Percentiles rank a stretch among this genome's conserved stretches.
Conservation (phyloP, 1,284 basidiomycete genomes). For the Phaffia rhodozyma region DNA sequence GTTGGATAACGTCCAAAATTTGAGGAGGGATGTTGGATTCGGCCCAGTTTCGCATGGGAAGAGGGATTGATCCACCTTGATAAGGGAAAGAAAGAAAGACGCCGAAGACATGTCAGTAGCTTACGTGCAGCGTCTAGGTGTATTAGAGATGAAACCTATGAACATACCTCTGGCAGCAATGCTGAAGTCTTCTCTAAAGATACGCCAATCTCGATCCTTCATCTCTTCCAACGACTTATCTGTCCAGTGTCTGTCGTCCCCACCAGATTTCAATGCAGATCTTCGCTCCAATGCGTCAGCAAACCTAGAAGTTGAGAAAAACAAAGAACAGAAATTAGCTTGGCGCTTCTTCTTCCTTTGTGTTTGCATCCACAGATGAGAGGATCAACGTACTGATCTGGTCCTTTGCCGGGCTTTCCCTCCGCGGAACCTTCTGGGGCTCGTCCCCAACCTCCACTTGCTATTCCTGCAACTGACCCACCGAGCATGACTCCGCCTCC, state of each 20-base stretch:
- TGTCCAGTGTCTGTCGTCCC: constrained; percentile 92
- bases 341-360: neutral
- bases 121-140: neutral
- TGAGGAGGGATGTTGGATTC: constrained; percentile 71
- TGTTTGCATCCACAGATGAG: neutral
- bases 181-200: constrained; percentile 96
- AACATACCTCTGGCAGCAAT: constrained; percentile 74
- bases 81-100: constrained; percentile 5
- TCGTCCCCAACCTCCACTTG: constrained; percentile 49
- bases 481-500: constrained; percentile 79
- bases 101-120: neutral
- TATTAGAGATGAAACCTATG: neutral
- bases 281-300: constrained; percentile 70
- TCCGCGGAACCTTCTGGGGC: constrained; percentile 25
- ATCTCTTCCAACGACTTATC: constrained; percentile 89
- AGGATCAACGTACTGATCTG: constrained; percentile 29
- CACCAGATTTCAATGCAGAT: constrained; percentile 62
- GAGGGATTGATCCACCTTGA: constrained; percentile 77
- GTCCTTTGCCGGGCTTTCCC: constrained; percentile 18
- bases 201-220: constrained; percentile 97
- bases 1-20: constrained; percentile 73
- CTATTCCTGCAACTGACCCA: constrained; percentile 71
- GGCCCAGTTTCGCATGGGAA: constrained; percentile 80
- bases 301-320: constrained; percentile 36
- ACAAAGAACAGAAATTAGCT: neutral